Evolutionary conservation across 305 asterid genomes (phyloP), one percentile per base, ranked within the genome.

Genomic region (Fraxinus xanthoxyloides): DNA sequence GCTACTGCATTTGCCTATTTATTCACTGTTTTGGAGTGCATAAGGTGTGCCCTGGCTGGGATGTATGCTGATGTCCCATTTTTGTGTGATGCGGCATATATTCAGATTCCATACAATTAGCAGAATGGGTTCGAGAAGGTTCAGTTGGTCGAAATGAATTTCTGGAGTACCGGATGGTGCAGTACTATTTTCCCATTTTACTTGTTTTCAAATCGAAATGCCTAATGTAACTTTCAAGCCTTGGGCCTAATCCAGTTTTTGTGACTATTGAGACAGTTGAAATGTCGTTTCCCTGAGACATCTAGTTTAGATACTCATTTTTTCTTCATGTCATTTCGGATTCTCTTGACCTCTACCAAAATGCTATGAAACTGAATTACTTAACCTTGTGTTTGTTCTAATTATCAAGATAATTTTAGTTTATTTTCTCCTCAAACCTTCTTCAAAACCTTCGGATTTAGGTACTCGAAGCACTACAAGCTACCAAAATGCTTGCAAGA

Each of bases 11-110:
- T 95, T 80, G 98, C 89, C 6, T 91, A 86, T 73, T 40, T 95
- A 80, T 95, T 95, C 84, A 92, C 98, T 0, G 94, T 95, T 80
- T 80, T 92, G 88, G 97, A 92, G 90, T 90, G 95, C 87, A 86
- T 93, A 1, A 85, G 95, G 83, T 92, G 93, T 74, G 91, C 95
- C 48, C 92, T 95, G 61, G 85, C 91, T 6, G 98, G 98, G 79
- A 92, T 89, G 91, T 95, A 95, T 79, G 90, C 97, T 26, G 98
- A 93, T 19, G 72, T 93, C 51, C 98, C 99, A 2, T 92, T 92
- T 79, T 91, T 91, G 77, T 89, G 92, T 54, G 95, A 93, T 80
- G 97, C 98, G 4, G 97, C 99, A 10, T 93, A 90, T 73, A 93
- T 95, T 81, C 98, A 93, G 79, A 91, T 94, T 75, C 96, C 97